Base-by-base conservation (phyloP, 352 stramenopile genomes). In the Bremia lactucae region DNA sequence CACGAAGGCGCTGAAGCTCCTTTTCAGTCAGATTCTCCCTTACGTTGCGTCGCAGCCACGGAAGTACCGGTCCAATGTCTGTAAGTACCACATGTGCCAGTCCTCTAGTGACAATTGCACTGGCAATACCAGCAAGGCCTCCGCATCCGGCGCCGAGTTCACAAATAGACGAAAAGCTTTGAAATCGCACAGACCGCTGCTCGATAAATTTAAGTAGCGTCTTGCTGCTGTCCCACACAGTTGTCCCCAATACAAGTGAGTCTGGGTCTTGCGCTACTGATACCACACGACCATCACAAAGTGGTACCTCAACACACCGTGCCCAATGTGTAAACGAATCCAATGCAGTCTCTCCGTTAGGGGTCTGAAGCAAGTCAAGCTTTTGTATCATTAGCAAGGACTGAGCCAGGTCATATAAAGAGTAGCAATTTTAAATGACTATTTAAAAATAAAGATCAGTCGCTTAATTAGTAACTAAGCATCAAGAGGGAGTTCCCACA, bases 201-300 rank as follows among this genome's bases (percentile, higher is more conserved):
- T 93, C 80, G 37, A 88, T 76, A 60, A 77, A 90, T 61, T 87
- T 90, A 42, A 87, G 61, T 51, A 93, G 56, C 41, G 73, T 86
- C 59, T 90, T 90, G 66, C 70, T 84, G 46, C 70, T 85, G 65
- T 90, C 77, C 77, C 78, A 87, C 33, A 90, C 74, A 4, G 78
- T 90, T 31, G 72, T 87, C 25, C 74, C 78, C 36, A 90, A 55
- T 43, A 90, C 68, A 55, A 86, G 86, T 48, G 78, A 87, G 60
- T 85, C 70, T 15, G 78, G 78, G 22, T 90, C 78, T 42, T 90
- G 78, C 50, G 73, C 65, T 14, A 75, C 64, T 0, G 66, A 55
- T 26, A 90, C 37, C 38, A 83, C 62, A 31, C 75, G 65, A 11
- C 20, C 36, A 8, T 45, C 48, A n/a, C 49, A 60, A 42, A 73